These are phyloP conservation scores for Ophiocordyceps camponoti-saundersi DNA, from an alignment of 2,329 filamentous ascomycete genomes.

Conservation along the genomic window DNA sequence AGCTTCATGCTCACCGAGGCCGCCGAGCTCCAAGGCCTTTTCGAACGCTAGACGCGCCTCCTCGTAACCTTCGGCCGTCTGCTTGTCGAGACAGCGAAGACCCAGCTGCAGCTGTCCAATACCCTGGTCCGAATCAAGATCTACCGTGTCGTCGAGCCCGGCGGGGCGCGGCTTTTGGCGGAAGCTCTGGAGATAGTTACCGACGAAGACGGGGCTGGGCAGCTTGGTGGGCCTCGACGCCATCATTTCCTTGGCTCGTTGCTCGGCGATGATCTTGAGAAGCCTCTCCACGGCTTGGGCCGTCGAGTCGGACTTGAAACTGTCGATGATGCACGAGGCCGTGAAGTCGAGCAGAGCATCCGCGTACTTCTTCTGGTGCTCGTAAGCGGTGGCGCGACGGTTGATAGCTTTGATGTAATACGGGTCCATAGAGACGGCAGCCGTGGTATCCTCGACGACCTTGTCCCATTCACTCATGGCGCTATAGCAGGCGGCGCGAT, in stretches of 20 bases:
- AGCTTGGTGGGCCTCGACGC: constrained; percentile 72
- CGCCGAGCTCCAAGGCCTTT: constrained; percentile 67
- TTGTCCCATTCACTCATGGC: constrained; percentile 85
- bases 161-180: constrained; percentile 62
- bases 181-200: constrained; percentile 99
- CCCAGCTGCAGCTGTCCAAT: constrained; percentile 77
- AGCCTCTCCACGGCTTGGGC: constrained; percentile 82
- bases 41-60: constrained; percentile 77
- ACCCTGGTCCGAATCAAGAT: constrained; percentile 61
- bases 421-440: constrained; percentile 80
- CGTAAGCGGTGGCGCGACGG: constrained; percentile 89
- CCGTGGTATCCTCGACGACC: constrained; percentile 92
- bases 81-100: constrained; percentile 62
- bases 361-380: constrained; percentile 78
- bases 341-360: constrained; percentile 96
- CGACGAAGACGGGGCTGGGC: constrained; percentile 89
- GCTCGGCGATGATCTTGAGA: constrained; percentile 90
- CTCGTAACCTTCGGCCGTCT: constrained; percentile 81
- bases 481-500: constrained; percentile 94
- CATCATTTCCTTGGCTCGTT: constrained; percentile 83
- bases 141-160: constrained; percentile 67
- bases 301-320: constrained; percentile 81
- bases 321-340: constrained; percentile 96
- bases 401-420: constrained; percentile 98
- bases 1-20: constrained; percentile 68